Base-by-base conservation (phyloP, 331 rosid genomes). In the Pyracantha coccinea region DNA sequence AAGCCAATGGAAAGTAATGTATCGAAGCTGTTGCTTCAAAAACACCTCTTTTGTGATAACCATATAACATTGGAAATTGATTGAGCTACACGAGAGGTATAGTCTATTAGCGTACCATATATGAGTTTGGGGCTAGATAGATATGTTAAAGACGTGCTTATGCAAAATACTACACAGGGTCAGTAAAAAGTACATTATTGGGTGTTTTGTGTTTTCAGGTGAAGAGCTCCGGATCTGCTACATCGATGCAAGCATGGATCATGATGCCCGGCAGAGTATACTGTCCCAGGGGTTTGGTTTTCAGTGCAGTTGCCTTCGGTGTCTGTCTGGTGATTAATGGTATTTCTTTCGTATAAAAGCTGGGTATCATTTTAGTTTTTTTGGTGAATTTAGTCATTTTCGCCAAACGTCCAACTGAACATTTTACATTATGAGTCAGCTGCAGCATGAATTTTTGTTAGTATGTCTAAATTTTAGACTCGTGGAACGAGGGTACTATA, bases 181-280 rank as follows among this genome's bases (percentile, higher is more conserved):
- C 16, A 0, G 50, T 53, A 28, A 28, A 69, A 29, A 53, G 27
- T 24, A n/a, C 11, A 9, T 57, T 55, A 20, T 35, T 35, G 8
- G 8, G 44, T 81, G 68, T 60, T 32, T 74, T 25, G 41, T 86
- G 89, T 54, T 75, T 25, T 57, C 87, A 94, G 99, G 91, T 9
- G 97, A 94, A 88, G 99, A 94, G 83, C 92, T 94, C 13, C 86
- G 96, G 82, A 92, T 94, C 71, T 90, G 99, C 89, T 94, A 94
- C 57, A 94, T 94, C 8, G 97, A 94, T 73, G 89, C 96, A 66
- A 94, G 97, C 78, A 80, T 90, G 87, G 82, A 81, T 55, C 82
- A 57, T 4, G 85, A 79, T 78, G 96, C 97, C 62, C 85, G 99
- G 57, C 97, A 61, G 82, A 81, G 82, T 41, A 47, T 87, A 47